Evolutionary conservation across 2,329 filamentous ascomycete species (phyloP), one percentile per base, ranked within the genome.

Genomic region (Aureobasidium uvarum): DNA sequence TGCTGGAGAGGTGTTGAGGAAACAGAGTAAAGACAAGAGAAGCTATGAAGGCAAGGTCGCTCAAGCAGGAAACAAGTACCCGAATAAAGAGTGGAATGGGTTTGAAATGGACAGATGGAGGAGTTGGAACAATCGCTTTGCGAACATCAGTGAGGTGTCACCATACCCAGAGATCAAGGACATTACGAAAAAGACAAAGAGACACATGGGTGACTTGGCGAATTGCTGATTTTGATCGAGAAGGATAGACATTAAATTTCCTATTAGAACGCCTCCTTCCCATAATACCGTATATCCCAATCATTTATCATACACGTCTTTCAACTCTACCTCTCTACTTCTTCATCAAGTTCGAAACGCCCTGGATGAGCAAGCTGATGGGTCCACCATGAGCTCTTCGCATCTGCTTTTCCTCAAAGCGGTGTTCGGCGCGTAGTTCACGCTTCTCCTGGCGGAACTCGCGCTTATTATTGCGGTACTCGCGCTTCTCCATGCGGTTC

Each of bases 21-120:
- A 64, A 28, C 67, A 72, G 20, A 71, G 66, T 20, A 59, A 66
- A 38, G 43, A 71, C 8, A 65, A 68, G n/a, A 73, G 71, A 62
- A 67, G 67, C 5, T 75, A 73, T 46, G 71, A 73, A 4, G 71
- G 72, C 16, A 73, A 73, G 62, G 65, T 73, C 3, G 72, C 72
- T 3, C 71, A 69, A 50, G 67, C 71, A 1, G 72, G 73, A 1
- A 67, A 70, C 25, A 64, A 67, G n/a, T 69, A 68, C 31, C 65
- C 67, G 28, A 67, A 68, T 18, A 65, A 71, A 55, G 66, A 68
- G 7, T 75, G 72, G 72, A 69, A 65, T 18, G 73, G 73, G 0
- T 75, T 71, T 51, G 66, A 68, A 18, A 52, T 63, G 25, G 72
- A 70, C 25, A 69, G 73, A 33, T 75, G 73, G 73, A 52, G 66